phyloP scores from a whole-genome alignment of 1,284 basidiomycete genomes.

The Phellopilus nigrolimitatus region DNA sequence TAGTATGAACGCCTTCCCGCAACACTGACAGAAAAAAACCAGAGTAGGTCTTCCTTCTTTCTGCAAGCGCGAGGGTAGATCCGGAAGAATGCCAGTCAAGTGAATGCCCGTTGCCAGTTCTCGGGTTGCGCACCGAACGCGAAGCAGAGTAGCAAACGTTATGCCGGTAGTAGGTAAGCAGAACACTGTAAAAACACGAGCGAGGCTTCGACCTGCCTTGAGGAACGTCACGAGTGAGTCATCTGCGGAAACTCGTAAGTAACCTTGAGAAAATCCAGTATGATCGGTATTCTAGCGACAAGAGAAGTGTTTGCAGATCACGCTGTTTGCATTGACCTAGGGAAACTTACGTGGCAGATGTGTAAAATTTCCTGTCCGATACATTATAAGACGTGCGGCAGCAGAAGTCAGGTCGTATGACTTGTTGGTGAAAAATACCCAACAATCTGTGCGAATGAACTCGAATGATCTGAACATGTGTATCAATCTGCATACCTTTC shows the following conservation, averaged over 20 bases:
- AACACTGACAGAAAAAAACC: neutral
- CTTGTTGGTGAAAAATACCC: no score
- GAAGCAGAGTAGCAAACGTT: neutral
- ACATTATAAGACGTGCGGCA: neutral
- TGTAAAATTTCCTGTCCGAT: neutral
- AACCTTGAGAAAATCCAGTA: conserved; percentile 11
- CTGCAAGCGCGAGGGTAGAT: conserved; percentile 1
- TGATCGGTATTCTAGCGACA: neutral
- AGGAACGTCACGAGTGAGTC: conserved; percentile 12
- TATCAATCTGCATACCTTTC: neutral
- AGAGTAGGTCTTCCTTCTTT: neutral
- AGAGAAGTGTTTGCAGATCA: neutral
- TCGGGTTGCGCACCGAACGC: neutral
- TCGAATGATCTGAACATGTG: no score
- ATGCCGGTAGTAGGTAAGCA: neutral
- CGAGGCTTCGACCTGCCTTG: neutral
- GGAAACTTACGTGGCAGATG: conserved; percentile 12
- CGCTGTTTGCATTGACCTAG: conserved; percentile 2
- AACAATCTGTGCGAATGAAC: no score
- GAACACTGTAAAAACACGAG: neutral
- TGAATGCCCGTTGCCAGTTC: neutral
- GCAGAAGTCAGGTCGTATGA: neutral
- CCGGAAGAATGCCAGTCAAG: neutral
- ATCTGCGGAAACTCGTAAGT: conserved; percentile 1
- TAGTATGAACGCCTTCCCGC: neutral